Base-by-base conservation (phyloP, 495 filamentous ascomycete genomes). In the Staphylotrichum longicolle region DNA sequence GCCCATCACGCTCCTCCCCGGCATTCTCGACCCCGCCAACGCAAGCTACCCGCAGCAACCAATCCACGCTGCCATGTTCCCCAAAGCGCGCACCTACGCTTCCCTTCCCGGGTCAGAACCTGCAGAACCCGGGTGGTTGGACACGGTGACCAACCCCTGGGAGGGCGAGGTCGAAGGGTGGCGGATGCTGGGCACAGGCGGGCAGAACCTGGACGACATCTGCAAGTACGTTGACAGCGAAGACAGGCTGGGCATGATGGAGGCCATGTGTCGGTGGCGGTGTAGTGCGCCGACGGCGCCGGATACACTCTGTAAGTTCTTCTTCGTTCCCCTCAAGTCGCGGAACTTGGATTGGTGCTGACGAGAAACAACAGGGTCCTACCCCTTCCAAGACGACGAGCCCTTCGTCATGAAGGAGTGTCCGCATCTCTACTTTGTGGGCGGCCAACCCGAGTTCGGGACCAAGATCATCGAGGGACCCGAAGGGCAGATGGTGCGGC, bases 211-310 rank as follows among this genome's bases (percentile, higher is more conserved):
- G 0, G 91, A 97, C 67, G 94, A 99, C 74, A 83, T 97, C 8
- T 89, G 90, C 70, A 92, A 94, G 65, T 98, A 98, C 65, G 81
- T 98, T 20, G 83, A 86, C 42, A 83, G 84, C 30, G 85, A 91
- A 14, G 86, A 90, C 61, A 72, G 91, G 44, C 63, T 98, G 41
- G 87, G 86, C 37, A 88, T 97, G 80, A 91, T 96, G 86, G 94
- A 98, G 75, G 84, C 85, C 45, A 89, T 94, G 82, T 82, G 96
- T 63, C 83, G 91, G 62, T 98, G 95, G 95, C 82, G 93, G 57
- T 88, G 89, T 72, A 84, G 83, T 57, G 93, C 93, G n/a, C 94
- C 94, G 12, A 98, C 94, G 1, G 95, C 95, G 5, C 94, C 94
- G 2, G 94, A 99, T 75, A 99, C 94, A 3, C 72, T 98, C 58